Evolutionary conservation across 768 basidiomycete species (phyloP), one percentile per base, ranked within the genome.

Genomic region (Dentipellis sp.): DNA sequence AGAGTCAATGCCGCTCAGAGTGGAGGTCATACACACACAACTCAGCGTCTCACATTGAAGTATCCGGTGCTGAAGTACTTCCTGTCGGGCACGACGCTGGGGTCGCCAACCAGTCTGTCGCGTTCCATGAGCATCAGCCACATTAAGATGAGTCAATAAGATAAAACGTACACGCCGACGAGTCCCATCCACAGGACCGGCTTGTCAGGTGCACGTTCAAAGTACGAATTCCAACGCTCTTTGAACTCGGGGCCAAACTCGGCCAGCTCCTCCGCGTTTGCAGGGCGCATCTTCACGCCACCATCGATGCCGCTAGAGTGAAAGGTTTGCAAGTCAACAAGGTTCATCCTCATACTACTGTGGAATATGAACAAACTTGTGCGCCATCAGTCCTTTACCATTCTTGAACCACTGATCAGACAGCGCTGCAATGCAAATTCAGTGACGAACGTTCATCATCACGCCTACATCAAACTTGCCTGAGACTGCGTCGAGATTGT

Each of bases 271-370:
- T 50, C 83, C 5, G 71, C 69, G 3, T 61, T 60, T 14, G 66
- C 74, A 3, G 84, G 83, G 22, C 84, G 73, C 12, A 83, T 62
- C 61, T 82, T 84, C 58, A 81, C 72, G 4, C 79, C 82, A 29
- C 75, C 75, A 59, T 85, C 80, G 34, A 78, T 60, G 11, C 50
- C 53, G 34, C 56, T 53, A 29, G 0, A 19, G 7, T n/a, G 3
- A 38, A 22, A 19, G 29, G 29, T 6, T 3, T 6, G 6, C 6
- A 29, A 3, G 21, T 23, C n/a, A 56, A 14, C 3, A 38, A 21
- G 5, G 10, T 6, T 23, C 29, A 21, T 1, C 16, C 16, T 10
- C 17, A 10, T 10, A 17, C 17, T 7, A 23, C 8, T n/a, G 1
- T 8, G 22, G 10, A 23, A 11, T 19, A 19, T 17, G 10, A 45